Evolutionary conservation across 148 eudicot species (phyloP).

Genomic region (Rhododendron vialii): DNA sequence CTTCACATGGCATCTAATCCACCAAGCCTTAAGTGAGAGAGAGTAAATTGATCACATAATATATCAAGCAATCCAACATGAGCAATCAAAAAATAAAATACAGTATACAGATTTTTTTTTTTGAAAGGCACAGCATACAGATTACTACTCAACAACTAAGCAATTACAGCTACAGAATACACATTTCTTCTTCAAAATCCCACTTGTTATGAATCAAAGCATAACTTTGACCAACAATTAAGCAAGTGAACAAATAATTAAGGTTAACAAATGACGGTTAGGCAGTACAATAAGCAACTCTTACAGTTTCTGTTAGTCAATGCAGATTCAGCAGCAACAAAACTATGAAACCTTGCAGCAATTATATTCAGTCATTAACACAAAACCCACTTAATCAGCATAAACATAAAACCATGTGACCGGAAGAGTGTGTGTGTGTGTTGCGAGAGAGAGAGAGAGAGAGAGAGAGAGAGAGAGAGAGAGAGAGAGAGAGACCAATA

Average conservation of each 20-base stretch:
- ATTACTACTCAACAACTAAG: background rate
- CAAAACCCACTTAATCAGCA: background rate
- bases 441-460: background rate
- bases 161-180: background rate
- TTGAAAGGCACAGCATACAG: background rate
- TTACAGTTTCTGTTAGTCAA: background rate
- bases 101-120: too few relatives aligned
- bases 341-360: background rate
- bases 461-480: background rate
- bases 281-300: background rate
- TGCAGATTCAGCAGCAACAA: background rate
- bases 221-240: background rate
- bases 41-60: background rate
- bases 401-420: background rate
- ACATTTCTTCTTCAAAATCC: background rate
- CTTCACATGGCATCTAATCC: background rate
- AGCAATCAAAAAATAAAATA: background rate
- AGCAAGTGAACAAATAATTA: background rate
- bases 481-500: background rate
- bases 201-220: background rate
- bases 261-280: background rate
- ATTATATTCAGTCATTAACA: background rate
- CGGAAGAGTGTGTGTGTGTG: background rate
- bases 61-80: background rate
- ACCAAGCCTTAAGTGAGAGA: background rate